Evolutionary conservation across 768 basidiomycete species (phyloP).

Genomic region (Phylloporus sp.): DNA sequence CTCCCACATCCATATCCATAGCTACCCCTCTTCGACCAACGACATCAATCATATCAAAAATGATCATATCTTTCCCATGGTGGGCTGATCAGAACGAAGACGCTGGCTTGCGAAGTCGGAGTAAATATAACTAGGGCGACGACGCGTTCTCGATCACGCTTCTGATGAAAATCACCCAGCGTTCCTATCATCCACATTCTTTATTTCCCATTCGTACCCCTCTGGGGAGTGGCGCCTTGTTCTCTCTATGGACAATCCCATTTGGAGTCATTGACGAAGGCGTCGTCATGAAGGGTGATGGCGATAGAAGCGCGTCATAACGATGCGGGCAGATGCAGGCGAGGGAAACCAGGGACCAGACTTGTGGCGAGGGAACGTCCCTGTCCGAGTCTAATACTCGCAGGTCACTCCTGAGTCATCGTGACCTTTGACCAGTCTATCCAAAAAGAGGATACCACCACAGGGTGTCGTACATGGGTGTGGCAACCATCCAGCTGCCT

Average conservation of each 20-base stretch:
- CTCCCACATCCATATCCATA: neutral
- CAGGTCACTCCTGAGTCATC: neutral
- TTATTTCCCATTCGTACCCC: neutral
- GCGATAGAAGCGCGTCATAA: neutral
- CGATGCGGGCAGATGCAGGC: neutral
- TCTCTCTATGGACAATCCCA: neutral
- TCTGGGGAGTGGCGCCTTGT: neutral
- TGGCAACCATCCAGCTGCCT: neutral
- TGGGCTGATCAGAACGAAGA: neutral
- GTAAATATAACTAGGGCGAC: neutral
- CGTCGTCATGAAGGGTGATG: neutral
- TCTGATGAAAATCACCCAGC: neutral
- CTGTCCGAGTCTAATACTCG: neutral
- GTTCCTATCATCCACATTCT: neutral
- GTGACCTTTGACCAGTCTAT: neutral
- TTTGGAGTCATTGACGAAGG: neutral
- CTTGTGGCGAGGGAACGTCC: neutral
- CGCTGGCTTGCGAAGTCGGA: neutral
- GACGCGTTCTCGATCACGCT: neutral
- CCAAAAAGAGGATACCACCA: neutral
- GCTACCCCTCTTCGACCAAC: neutral
- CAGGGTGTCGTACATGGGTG: neutral
- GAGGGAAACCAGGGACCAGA: neutral
- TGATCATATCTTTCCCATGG: neutral
- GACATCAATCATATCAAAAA: neutral